phyloP scores from a whole-genome alignment of 1,284 basidiomycete genomes.

The Naganishia albida region DNA sequence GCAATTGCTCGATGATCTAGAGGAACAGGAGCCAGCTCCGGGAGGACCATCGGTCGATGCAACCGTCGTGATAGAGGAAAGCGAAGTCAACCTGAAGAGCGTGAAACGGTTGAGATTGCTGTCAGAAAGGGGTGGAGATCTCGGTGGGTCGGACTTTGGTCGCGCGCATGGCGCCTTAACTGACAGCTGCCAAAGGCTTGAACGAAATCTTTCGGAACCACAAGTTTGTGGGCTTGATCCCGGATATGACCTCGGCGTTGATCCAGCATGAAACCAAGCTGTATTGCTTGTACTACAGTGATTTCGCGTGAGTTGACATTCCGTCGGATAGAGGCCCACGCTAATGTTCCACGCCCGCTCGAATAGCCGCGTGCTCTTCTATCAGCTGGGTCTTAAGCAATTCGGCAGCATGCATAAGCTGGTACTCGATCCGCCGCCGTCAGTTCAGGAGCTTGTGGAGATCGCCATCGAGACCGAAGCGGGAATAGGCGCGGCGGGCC shows the following conservation, averaged over 20 bases:
- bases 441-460: constrained; percentile 68
- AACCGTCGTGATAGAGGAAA: constrained; percentile 65
- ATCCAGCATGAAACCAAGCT: constrained; percentile 87
- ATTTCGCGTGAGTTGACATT: constrained; percentile 66
- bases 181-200: constrained; percentile 61
- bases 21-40: constrained; percentile 26
- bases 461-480: constrained; percentile 76
- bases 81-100: constrained; percentile 70
- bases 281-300: constrained; percentile 82
- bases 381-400: constrained; percentile 87
- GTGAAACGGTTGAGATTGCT: constrained; percentile 67
- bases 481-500: constrained; percentile 46
- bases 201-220: constrained; percentile 82
- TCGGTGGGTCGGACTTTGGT: constrained; percentile 59
- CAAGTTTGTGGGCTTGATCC: constrained; percentile 90
- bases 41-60: constrained; percentile 30
- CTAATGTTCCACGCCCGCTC: neutral
- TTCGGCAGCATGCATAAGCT: constrained; percentile 80
- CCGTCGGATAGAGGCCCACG: neutral
- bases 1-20: constrained; percentile 33
- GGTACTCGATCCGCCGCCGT: constrained; percentile 78
- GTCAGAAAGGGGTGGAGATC: constrained; percentile 65
- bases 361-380: constrained; percentile 86
- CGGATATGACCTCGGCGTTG: constrained; percentile 72
- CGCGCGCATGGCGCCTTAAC: no score